A percentile compares a stretch with the other conserved stretches of the same genome.
Evolutionary conservation across 305 asterid species (phyloP).

Genomic region (Salvia sclarea): DNA sequence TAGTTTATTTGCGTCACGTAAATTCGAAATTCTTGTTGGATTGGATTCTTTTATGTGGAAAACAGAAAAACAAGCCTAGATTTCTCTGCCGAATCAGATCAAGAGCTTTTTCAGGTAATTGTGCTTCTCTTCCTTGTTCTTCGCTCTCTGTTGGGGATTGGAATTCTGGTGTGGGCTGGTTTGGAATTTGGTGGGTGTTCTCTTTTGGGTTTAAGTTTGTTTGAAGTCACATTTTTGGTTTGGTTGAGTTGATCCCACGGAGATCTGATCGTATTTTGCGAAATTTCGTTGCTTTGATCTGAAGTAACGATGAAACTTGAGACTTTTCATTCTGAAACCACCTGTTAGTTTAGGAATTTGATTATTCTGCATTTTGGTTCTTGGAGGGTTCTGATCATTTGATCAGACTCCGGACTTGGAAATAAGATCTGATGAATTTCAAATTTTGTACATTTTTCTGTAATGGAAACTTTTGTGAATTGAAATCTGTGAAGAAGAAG

Average conservation of each 20-base stretch:
- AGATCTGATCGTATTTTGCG: conserved; percentile 46
- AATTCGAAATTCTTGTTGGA: conserved; percentile 35
- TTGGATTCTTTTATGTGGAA: conserved; percentile 28
- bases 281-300: conserved; percentile 25
- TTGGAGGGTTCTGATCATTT: conserved; percentile 19
- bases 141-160: neutral
- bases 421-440: conserved; percentile 33
- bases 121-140: neutral
- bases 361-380: conserved; percentile 23
- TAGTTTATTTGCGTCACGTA: conserved; percentile 37
- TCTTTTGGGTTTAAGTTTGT: conserved; percentile 23
- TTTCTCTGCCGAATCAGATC: conserved; percentile 26
- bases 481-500: conserved; percentile 5
- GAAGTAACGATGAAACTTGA: conserved; percentile 13
- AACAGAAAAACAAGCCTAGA: conserved; percentile 19
- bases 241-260: conserved; percentile 35
- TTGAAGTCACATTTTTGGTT: conserved; percentile 2
- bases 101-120: conserved; percentile 36
- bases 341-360: neutral
- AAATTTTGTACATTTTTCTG: conserved; percentile 7
- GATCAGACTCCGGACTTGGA: conserved; percentile 23
- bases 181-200: neutral
- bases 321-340: conserved; percentile 3
- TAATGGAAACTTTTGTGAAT: conserved; percentile 11
- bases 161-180: conserved; percentile 9